Conservation (phyloP, 2,329 filamentous ascomycete species). For the Harringtonia lauricola region DNA sequence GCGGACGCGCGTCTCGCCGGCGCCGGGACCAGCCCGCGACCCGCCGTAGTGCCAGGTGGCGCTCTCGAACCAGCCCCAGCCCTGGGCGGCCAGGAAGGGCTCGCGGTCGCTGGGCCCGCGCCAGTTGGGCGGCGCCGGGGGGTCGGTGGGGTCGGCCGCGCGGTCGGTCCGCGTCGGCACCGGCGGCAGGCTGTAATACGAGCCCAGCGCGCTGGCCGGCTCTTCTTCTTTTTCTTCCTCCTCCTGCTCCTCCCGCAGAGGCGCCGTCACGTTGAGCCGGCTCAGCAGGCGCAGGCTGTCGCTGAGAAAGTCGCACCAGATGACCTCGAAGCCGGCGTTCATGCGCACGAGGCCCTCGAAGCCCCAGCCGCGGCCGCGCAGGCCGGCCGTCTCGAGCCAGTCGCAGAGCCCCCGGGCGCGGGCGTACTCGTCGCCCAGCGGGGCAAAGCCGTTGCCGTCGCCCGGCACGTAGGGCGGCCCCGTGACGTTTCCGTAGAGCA, state of each 20-base stretch:
- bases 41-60: slow-evolving; percentile 31
- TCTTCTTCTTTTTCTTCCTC: slow-evolving; percentile 1
- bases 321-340: slow-evolving; percentile 40
- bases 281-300: slow-evolving; percentile 29
- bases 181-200: slow-evolving; percentile 25
- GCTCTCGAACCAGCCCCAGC: slow-evolving; percentile 33
- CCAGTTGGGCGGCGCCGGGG: slow-evolving; percentile 27
- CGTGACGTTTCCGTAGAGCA: slow-evolving; percentile 34
- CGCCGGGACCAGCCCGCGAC: slow-evolving; percentile 23
- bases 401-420: slow-evolving; percentile 34
- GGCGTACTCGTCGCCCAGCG: slow-evolving; percentile 32
- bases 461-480: slow-evolving; percentile 17
- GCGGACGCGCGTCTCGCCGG: slow-evolving; percentile 29
- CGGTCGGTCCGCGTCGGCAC: slow-evolving; percentile 23
- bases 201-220: slow-evolving; percentile 3
- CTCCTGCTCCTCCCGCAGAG: slow-evolving; percentile 18
- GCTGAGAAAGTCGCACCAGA: slow-evolving; percentile 39
- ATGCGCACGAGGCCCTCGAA: slow-evolving; percentile 38
- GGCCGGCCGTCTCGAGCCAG: slow-evolving; percentile 27
- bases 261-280: slow-evolving; percentile 34
- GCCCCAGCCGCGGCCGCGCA: slow-evolving; percentile 34
- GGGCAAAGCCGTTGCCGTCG: slow-evolving; percentile 15
- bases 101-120: slow-evolving; percentile 18
- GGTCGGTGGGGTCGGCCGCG: slow-evolving; percentile 21
- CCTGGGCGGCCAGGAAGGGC: slow-evolving; percentile 27